phyloP scores from a whole-genome alignment of 495 filamentous ascomycete species.

The Jackrogersella minutella region DNA sequence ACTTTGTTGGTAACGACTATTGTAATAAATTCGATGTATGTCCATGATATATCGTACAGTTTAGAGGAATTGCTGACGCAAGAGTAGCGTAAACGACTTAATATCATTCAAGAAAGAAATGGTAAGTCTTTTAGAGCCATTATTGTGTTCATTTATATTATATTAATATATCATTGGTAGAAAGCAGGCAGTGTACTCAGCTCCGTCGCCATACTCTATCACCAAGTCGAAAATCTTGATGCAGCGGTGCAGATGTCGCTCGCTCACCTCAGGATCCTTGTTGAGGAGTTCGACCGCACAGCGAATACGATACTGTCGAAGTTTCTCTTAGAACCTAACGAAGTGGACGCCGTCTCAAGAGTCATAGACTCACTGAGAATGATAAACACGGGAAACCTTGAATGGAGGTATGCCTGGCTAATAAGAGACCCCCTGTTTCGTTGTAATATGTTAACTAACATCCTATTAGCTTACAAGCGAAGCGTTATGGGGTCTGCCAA shows the following conservation, averaged over 20 bases:
- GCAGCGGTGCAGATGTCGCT: conserved; percentile 41
- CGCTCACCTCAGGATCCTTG: conserved; percentile 32
- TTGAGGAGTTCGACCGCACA: conserved; percentile 35
- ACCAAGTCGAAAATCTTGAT: conserved; percentile 36
- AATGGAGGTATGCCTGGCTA: conserved; percentile 37
- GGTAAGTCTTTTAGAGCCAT: conserved; percentile 13
- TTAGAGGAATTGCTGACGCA: not conserved
- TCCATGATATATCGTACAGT: not conserved
- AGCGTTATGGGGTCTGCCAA: conserved; percentile 38
- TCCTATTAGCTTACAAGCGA: conserved; percentile 24
- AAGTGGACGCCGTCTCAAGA: conserved; percentile 29
- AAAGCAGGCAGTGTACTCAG: conserved; percentile 42
- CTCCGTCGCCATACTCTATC: conserved; percentile 42
- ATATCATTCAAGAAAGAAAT: conserved; percentile 44
- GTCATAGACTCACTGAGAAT: conserved; percentile 30
- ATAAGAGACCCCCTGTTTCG: not conserved
- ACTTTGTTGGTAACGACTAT: conserved; percentile 35
- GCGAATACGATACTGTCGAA: conserved; percentile 30
- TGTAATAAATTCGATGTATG: conserved; percentile 42
- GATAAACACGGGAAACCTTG: conserved; percentile 40
- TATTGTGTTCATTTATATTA: too few species aligned
- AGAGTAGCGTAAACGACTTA: conserved; percentile 37
- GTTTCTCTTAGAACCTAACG: conserved; percentile 9
- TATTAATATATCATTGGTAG: conserved; percentile 10
- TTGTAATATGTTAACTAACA: not conserved